These are phyloP conservation scores for Cercospora brassicicola DNA, from an alignment of 2,329 filamentous ascomycete species.

Conservation along the genomic window DNA sequence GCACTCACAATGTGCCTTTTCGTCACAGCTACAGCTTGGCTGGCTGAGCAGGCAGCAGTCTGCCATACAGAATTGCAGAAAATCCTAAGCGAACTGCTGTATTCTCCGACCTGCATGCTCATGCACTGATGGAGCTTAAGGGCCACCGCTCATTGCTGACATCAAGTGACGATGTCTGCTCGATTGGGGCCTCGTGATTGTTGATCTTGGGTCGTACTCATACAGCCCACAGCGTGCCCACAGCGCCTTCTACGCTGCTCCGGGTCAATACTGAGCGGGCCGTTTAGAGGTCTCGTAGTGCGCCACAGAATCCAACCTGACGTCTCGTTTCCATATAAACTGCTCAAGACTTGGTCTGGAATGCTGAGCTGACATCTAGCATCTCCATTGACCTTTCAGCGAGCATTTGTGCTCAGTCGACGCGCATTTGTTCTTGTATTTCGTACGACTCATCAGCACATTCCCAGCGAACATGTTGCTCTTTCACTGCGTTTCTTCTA, in stretches of 20 bases:
- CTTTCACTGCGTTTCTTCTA: background rate
- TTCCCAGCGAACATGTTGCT: background rate
- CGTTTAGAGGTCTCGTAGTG: background rate
- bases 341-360: background rate
- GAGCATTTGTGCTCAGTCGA: background rate
- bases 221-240: background rate
- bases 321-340: background rate
- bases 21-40: background rate
- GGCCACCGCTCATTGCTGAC: background rate
- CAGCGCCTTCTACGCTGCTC: background rate
- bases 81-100: slow-evolving; percentile 6
- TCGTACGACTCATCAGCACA: background rate
- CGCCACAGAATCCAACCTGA: background rate
- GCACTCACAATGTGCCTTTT: background rate
- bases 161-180: background rate
- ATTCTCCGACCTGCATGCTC: slow-evolving; percentile 14
- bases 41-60: background rate
- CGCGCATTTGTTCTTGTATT: background rate
- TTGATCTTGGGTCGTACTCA: background rate
- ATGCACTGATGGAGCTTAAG: background rate
- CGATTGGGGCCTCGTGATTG: background rate
- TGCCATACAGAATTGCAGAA: background rate
- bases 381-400: background rate
- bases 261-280: background rate
- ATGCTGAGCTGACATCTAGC: background rate